A percentile compares a stretch with the other conserved stretches of the same genome.
phyloP scores from a whole-genome alignment of 139 green algal species.

The Zygnema cylindricum region DNA sequence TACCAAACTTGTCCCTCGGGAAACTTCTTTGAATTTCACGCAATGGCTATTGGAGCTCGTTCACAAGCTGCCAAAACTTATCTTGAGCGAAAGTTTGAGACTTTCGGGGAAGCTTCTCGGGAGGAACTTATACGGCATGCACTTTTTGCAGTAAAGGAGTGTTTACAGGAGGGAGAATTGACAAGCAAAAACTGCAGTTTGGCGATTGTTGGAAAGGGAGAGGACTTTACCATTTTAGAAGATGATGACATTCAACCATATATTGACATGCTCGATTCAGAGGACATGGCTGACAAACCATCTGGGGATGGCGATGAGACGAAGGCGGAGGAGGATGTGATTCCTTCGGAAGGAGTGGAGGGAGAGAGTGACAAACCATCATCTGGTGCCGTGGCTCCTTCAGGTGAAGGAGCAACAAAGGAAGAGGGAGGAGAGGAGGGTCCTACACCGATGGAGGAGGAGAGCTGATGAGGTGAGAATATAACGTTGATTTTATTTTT shows the following conservation, averaged over 20 bases:
- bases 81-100: slow-evolving; percentile 91
- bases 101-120: slow-evolving; percentile 72
- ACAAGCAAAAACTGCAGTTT: slow-evolving; percentile 82
- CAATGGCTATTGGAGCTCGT: slow-evolving; percentile 90
- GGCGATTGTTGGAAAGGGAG: slow-evolving; percentile 80
- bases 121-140: slow-evolving; percentile 88
- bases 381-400: not conserved
- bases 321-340: not conserved
- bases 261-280: slow-evolving; percentile 66
- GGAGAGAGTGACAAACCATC: not conserved
- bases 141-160: slow-evolving; percentile 62
- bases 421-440: slow-evolving; percentile 11
- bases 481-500: not conserved
- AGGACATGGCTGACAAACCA: slow-evolving; percentile 42
- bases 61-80: slow-evolving; percentile 97
- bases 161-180: slow-evolving; percentile 80
- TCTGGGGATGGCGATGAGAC: slow-evolving; percentile 9
- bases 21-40: slow-evolving; percentile 98
- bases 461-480: slow-evolving; percentile 20
- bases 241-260: slow-evolving; percentile 72
- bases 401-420: not conserved
- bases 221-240: slow-evolving; percentile 85
- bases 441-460: slow-evolving; percentile 4
- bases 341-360: not conserved
- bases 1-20: slow-evolving; percentile 89